Evolutionary conservation across 768 basidiomycete species (phyloP).

Genomic region (Auriscalpium orientale): DNA sequence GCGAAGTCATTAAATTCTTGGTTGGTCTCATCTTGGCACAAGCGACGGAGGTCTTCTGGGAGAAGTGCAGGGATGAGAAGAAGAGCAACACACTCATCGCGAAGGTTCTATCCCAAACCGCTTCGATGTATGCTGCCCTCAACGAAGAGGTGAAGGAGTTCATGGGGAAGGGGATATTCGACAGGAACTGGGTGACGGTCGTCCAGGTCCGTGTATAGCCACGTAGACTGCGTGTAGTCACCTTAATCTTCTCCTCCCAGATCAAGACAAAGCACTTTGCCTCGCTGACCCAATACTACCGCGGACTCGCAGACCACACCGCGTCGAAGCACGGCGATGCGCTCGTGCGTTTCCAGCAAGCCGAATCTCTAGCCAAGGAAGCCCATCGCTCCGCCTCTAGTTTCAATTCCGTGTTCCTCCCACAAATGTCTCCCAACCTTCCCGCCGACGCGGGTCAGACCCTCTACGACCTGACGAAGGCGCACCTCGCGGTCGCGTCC

Average conservation of each 20-base stretch:
- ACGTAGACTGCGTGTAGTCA: background rate
- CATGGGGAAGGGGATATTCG: conserved; percentile 92
- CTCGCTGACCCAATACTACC: conserved; percentile 83
- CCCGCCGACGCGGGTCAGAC: conserved; percentile 80
- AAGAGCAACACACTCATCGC: conserved; percentile 70
- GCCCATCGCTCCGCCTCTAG: conserved; percentile 59
- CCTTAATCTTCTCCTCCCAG: conserved; percentile 29
- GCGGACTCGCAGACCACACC: conserved; percentile 68
- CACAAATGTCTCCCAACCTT: conserved; percentile 70
- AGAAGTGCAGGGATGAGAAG: conserved; percentile 92
- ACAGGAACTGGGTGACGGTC: conserved; percentile 87
- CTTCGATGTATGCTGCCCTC: conserved; percentile 73
- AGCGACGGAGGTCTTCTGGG: conserved; percentile 93
- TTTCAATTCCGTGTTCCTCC: conserved; percentile 65
- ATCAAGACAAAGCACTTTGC: conserved; percentile 88
- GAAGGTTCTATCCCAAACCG: conserved; percentile 80
- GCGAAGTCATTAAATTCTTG: conserved; percentile 91
- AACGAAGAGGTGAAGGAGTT: conserved; percentile 94
- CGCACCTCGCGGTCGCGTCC: conserved; percentile 66
- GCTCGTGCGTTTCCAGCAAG: conserved; percentile 68
- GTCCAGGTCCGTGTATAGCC: conserved; percentile 49
- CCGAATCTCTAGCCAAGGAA: conserved; percentile 79
- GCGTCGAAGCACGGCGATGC: conserved; percentile 81
- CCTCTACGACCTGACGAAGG: conserved; percentile 76
- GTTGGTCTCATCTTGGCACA: conserved; percentile 86